Conservation (phyloP, 768 basidiomycete species). For the Suillus americanus region DNA sequence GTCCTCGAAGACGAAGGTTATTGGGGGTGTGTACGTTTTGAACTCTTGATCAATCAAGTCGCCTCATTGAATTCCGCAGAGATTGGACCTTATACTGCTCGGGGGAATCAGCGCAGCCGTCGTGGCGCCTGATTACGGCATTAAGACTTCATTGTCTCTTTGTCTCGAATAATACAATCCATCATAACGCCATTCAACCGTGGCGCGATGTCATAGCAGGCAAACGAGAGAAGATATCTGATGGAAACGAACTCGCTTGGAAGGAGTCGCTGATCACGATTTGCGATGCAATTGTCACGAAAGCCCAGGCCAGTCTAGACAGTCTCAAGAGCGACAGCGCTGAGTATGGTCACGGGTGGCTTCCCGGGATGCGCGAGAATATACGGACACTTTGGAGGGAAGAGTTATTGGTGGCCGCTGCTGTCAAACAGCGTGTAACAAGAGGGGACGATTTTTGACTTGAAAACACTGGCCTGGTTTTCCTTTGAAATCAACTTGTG, state of each 20-base stretch:
- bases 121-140: slow-evolving; percentile 73
- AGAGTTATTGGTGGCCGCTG: slow-evolving; percentile 50
- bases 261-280: slow-evolving; percentile 36
- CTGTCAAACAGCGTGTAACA: slow-evolving; percentile 45
- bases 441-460: slow-evolving; percentile 49
- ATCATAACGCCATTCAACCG: slow-evolving; percentile 34
- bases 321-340: background rate
- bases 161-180: slow-evolving; percentile 24
- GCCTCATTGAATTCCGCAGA: slow-evolving; percentile 37
- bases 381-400: slow-evolving; percentile 62
- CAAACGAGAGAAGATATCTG: slow-evolving; percentile 43
- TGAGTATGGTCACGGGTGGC: slow-evolving; percentile 23
- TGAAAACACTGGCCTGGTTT: background rate
- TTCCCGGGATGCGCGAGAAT: slow-evolving; percentile 34
- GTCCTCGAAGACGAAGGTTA: slow-evolving; percentile 66
- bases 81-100: slow-evolving; percentile 76
- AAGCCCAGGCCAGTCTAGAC: slow-evolving; percentile 26
- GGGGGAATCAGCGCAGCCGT: slow-evolving; percentile 67
- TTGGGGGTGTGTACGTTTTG: slow-evolving; percentile 65
- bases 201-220: slow-evolving; percentile 61
- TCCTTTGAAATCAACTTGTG: background rate
- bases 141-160: slow-evolving; percentile 64
- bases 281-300: slow-evolving; percentile 38
- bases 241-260: slow-evolving; percentile 51
- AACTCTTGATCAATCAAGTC: slow-evolving; percentile 4